Conservation (phyloP, 192 early-diverging fungal genomes). For the Coemansia sp. region DNA sequence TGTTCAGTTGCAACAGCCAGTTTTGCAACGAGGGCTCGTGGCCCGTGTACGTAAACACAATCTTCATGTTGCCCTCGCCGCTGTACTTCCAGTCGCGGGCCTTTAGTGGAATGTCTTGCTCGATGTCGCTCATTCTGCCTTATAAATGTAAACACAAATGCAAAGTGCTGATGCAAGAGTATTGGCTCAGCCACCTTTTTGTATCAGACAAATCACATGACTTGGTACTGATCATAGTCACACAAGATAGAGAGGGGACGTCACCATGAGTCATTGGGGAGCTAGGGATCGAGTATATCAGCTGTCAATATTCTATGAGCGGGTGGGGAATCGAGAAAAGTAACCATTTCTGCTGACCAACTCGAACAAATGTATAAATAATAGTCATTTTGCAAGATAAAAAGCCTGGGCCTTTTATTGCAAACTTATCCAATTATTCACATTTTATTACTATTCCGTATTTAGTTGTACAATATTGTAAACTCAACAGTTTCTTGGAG, state of each 20-base stretch:
- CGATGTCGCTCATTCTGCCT: background rate
- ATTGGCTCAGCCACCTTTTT: too few relatives aligned
- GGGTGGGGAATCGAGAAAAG: too few relatives aligned
- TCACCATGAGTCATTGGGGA: too few relatives aligned
- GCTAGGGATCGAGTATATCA: too few relatives aligned
- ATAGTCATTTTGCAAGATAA: background rate
- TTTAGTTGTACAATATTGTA: background rate
- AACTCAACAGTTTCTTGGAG: background rate
- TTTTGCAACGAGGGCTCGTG: constrained; percentile 22
- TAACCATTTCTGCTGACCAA: background rate
- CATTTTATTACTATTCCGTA: background rate
- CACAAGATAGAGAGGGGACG: too few relatives aligned
- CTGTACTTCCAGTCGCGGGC: constrained; percentile 62
- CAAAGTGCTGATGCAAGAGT: too few relatives aligned
- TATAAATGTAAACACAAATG: too few relatives aligned
- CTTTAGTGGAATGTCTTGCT: background rate
- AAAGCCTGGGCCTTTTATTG: constrained; percentile 3
- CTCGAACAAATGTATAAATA: background rate
- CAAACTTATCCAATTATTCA: background rate
- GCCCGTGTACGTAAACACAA: constrained; percentile 62
- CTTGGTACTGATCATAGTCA: too few relatives aligned
- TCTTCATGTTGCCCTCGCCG: constrained; percentile 74
- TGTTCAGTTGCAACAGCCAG: constrained; percentile 36
- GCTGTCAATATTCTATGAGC: too few relatives aligned
- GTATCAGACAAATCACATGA: too few relatives aligned